phyloP scores from a whole-genome alignment of 441 rosid genomes.

The Manihot esculenta region DNA sequence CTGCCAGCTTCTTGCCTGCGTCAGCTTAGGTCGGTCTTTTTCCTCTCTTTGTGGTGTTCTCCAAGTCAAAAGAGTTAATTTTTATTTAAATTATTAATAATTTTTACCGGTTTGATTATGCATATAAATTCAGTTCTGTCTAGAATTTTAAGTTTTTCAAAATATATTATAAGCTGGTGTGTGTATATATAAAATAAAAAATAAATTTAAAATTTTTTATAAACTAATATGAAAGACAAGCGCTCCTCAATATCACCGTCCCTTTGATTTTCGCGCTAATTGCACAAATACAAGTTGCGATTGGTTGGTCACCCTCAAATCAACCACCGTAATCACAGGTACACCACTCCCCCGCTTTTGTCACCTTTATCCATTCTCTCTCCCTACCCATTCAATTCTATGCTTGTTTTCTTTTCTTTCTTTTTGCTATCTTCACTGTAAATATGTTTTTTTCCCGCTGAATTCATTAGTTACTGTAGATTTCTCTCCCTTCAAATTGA shows the following conservation, averaged over 20 bases:
- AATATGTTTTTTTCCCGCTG: not conserved
- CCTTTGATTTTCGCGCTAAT: not conserved
- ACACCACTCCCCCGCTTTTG: constrained; percentile 29
- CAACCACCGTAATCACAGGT: constrained; percentile 43
- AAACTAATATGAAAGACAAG: too few species aligned
- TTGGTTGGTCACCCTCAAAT: constrained; percentile 47
- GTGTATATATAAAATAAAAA: too few species aligned
- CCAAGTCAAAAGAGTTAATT: too few species aligned
- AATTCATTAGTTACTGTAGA: not conserved
- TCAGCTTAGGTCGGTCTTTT: too few species aligned
- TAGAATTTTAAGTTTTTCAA: too few species aligned
- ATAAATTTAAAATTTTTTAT: too few species aligned
- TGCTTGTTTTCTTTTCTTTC: constrained; percentile 5
- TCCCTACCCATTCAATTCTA: not conserved
- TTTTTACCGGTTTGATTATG: too few species aligned
- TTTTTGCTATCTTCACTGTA: not conserved
- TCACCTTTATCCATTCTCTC: constrained; percentile 10
- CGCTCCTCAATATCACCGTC: not conserved
- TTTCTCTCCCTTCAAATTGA: not conserved
- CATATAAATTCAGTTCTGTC: too few species aligned
- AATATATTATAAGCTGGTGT: too few species aligned
- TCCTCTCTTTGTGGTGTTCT: too few species aligned
- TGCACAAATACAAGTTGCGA: constrained; percentile 3
- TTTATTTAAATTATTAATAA: too few species aligned
- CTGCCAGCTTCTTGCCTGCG: constrained; percentile 1